phyloP scores from a whole-genome alignment of 2,329 filamentous ascomycete genomes.

The Aspergillus sojae region DNA sequence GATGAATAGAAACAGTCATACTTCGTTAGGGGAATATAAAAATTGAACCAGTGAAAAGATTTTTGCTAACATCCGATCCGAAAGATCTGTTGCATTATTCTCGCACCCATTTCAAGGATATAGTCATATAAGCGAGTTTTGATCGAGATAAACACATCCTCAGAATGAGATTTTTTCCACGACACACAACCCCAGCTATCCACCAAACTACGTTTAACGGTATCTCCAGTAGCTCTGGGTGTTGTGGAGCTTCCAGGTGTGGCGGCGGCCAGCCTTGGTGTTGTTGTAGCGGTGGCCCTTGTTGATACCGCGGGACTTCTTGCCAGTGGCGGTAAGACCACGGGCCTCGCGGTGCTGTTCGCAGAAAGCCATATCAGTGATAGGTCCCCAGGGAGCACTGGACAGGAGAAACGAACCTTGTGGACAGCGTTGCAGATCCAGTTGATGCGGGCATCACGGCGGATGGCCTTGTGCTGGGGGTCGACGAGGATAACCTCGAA shows the following conservation, averaged over 20 bases:
- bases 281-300: slow-evolving; percentile 99
- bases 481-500: slow-evolving; percentile 99
- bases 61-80: slow-evolving; percentile 43
- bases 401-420: slow-evolving; percentile 60
- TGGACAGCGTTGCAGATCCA: slow-evolving; percentile 99
- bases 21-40: slow-evolving; percentile 40
- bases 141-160: slow-evolving; percentile 40
- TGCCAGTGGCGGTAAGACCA: slow-evolving; percentile 97
- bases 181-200: slow-evolving; percentile 31
- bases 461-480: slow-evolving; percentile 99
- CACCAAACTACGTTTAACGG: slow-evolving; percentile 61
- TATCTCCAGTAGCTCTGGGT: slow-evolving; percentile 98
- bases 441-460: slow-evolving; percentile 98
- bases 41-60: slow-evolving; percentile 35
- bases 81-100: slow-evolving; percentile 40
- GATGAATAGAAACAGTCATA: slow-evolving; percentile 32
- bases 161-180: slow-evolving; percentile 34
- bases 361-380: slow-evolving; percentile 26
- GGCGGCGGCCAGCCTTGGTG: slow-evolving; percentile 93
- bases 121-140: slow-evolving; percentile 34
- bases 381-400: background rate
- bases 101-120: slow-evolving; percentile 33
- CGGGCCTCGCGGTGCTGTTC: slow-evolving; percentile 88
- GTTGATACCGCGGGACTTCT: slow-evolving; percentile 99
- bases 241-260: slow-evolving; percentile 99